Conservation (phyloP, 768 basidiomycete species). For the Myochromella boudieri region DNA sequence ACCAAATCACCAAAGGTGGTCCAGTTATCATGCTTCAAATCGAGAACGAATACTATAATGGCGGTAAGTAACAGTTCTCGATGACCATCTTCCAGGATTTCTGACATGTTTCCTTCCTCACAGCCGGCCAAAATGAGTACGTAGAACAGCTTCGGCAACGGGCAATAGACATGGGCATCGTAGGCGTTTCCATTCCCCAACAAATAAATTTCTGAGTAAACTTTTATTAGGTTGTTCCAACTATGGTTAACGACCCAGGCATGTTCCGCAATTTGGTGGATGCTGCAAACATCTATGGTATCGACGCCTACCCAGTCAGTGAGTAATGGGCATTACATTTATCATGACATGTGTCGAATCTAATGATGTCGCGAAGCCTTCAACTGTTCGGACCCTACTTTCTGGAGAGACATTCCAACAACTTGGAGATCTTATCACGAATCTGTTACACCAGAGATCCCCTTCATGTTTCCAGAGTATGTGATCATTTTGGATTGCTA, state of each 20-base stretch:
- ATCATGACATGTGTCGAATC: background rate
- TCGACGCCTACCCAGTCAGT: conserved; percentile 19
- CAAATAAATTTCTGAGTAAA: background rate
- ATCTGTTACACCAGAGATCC: conserved; percentile 15
- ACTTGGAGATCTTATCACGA: conserved; percentile 20
- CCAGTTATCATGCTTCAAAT: conserved; percentile 18
- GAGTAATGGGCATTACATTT: too few relatives aligned
- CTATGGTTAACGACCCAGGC: conserved; percentile 17
- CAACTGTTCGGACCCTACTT: conserved; percentile 13
- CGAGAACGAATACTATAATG: conserved; percentile 19
- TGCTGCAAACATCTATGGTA: conserved; percentile 17
- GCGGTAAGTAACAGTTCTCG: conserved; percentile 4
- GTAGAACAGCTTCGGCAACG: conserved; percentile 15
- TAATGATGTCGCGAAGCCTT: conserved; percentile 5
- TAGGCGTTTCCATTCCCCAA: background rate
- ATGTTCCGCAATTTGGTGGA: conserved; percentile 14
- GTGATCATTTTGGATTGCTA: background rate
- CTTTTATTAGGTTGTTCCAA: conserved; percentile 14
- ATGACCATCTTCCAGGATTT: background rate
- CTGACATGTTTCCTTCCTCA: background rate
- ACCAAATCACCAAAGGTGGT: conserved; percentile 15
- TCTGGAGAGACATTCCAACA: conserved; percentile 18
- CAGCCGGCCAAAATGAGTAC: conserved; percentile 20
- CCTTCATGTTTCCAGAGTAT: conserved; percentile 20
- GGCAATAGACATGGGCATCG: conserved; percentile 14